A percentile compares a stretch with the other conserved stretches of the same genome.
These are phyloP conservation scores for Dalechampia spathulata DNA, from an alignment of 441 rosid genomes.

Conservation along the genomic window DNA sequence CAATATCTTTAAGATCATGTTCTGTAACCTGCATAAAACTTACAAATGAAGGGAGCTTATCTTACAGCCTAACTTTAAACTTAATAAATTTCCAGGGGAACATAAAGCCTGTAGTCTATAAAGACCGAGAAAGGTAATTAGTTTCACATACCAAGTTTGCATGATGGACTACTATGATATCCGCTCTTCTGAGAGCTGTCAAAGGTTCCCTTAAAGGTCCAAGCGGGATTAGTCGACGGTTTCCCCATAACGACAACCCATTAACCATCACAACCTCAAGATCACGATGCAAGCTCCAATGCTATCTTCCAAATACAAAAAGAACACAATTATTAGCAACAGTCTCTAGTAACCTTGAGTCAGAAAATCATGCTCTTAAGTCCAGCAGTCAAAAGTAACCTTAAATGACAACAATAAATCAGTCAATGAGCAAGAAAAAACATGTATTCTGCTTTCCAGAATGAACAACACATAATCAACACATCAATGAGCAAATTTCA, in stretches of 20 bases:
- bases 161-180: slow-evolving; percentile 64
- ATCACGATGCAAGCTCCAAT: slow-evolving; percentile 71
- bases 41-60: slow-evolving; percentile 11
- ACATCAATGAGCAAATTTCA: neutral
- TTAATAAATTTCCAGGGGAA: neutral
- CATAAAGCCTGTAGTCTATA: too few species aligned
- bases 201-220: slow-evolving; percentile 86
- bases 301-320: slow-evolving; percentile 46
- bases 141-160: slow-evolving; percentile 50
- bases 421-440: slow-evolving; percentile 1
- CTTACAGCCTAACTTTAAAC: too few species aligned
- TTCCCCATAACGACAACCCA: slow-evolving; percentile 77
- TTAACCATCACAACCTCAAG: slow-evolving; percentile 86
- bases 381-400: neutral
- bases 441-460: neutral
- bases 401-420: neutral
- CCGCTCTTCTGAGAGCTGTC: slow-evolving; percentile 52
- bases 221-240: slow-evolving; percentile 49
- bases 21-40: slow-evolving; percentile 39
- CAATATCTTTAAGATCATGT: slow-evolving; percentile 37
- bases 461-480: neutral
- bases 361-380: neutral
- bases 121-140: slow-evolving; percentile 1
- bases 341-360: slow-evolving; percentile 3
- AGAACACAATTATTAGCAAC: slow-evolving; percentile 16